Conservation (phyloP, 768 basidiomycete species). For the Piloderma croceum region DNA sequence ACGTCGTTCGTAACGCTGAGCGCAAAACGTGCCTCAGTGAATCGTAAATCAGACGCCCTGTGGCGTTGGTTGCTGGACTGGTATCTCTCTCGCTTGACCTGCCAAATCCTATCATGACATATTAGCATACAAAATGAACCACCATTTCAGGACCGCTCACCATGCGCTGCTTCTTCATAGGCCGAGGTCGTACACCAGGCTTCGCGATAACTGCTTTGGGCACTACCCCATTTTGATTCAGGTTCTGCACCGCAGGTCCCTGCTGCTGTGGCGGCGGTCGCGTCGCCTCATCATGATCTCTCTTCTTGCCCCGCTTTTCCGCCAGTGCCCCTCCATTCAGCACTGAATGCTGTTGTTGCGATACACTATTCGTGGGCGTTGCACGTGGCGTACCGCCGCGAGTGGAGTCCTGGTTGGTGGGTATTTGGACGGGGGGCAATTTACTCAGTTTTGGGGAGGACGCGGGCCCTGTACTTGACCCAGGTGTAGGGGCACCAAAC, state of each 20-base stretch:
- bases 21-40: too few relatives aligned
- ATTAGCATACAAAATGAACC: neutral
- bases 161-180: constrained; percentile 72
- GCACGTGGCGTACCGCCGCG: too few relatives aligned
- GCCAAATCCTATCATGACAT: constrained; percentile 45
- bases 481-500: constrained; percentile 4
- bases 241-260: constrained; percentile 7
- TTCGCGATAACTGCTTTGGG: constrained; percentile 35
- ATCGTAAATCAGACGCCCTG: constrained; percentile 46
- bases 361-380: too few relatives aligned
- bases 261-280: constrained; percentile 18
- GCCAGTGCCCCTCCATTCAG: too few relatives aligned
- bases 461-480: too few relatives aligned
- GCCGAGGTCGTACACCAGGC: constrained; percentile 56
- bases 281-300: constrained; percentile 23
- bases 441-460: too few relatives aligned
- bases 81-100: constrained; percentile 57
- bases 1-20: too few relatives aligned
- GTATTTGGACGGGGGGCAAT: too few relatives aligned
- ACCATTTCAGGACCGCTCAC: constrained; percentile 44
- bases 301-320: constrained; percentile 28
- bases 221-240: constrained; percentile 14
- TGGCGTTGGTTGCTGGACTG: constrained; percentile 64
- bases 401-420: too few relatives aligned
- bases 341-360: constrained; percentile 9